These are phyloP conservation scores for Dacryopinax primogenitus DNA, from an alignment of 768 basidiomycete genomes.

Conservation along the genomic window DNA sequence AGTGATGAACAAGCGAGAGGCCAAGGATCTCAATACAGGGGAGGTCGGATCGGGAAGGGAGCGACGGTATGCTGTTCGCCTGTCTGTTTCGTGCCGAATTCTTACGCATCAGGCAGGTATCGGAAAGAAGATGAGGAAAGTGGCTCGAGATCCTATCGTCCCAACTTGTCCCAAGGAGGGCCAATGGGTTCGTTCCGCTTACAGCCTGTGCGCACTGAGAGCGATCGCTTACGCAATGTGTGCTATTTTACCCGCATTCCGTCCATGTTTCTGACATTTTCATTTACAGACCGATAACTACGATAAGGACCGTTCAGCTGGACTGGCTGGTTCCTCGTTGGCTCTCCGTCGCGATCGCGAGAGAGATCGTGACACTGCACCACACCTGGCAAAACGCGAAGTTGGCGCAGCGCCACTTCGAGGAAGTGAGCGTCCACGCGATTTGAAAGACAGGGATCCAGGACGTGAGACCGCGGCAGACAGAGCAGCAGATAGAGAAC, in stretches of 20 bases:
- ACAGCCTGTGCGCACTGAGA: neutral
- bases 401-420: neutral
- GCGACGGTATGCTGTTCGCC: neutral
- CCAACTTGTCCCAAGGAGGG: neutral
- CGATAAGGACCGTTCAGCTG: constrained; percentile 3
- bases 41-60: constrained; percentile 1
- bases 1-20: constrained; percentile 1
- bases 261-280: neutral
- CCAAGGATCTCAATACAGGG: neutral
- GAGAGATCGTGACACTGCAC: neutral
- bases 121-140: neutral
- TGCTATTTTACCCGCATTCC: neutral
- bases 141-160: neutral
- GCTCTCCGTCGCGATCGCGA: constrained; percentile 3
- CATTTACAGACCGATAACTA: neutral
- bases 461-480: neutral
- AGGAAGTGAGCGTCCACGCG: neutral
- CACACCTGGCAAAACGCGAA: neutral
- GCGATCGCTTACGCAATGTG: neutral
- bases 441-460: neutral
- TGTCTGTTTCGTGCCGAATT: too few species aligned
- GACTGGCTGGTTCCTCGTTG: neutral
- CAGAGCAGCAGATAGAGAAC: neutral
- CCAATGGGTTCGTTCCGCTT: constrained; percentile 4
- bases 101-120: neutral